Base-by-base conservation (phyloP, 345 rosid species). In the Nephelium lappaceum region DNA sequence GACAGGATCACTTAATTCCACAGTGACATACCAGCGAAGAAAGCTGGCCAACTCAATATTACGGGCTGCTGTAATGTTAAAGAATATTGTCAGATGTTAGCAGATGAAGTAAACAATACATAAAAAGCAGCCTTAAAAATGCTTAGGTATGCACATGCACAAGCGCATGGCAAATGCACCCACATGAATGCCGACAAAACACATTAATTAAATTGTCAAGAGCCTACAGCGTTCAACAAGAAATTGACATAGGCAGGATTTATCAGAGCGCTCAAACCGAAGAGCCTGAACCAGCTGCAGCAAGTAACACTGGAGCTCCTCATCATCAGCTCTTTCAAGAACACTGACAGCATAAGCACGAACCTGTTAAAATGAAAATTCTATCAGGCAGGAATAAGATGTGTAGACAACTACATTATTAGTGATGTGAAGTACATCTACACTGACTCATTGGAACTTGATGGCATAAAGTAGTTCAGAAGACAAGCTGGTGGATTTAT, bases 231-330 rank as follows among this genome's bases (percentile, higher is more conserved):
- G 93, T 76, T 93, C 94, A 74, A 96, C 95, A 70, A 96, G 97
- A 81, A 94, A 96, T 45, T 93, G 99, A 78, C 91, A 88, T 86
- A 96, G 99, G 42, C 94, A 83, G 80, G 99, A 96, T 89, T 91
- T 91, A 83, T 96, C 98, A 45, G 97, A 87, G 82, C 97, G 93
- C 83, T 96, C 99, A 89, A 96, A 96, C 72, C 95, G 92, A 80
- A 96, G 98, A 81, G 99, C 99, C 87, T 96, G 98, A 86, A 96
- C 99, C 85, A 96, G 81, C 83, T 96, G 98, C 85, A 96, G 97
- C 82, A 96, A 86, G 88, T 96, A 96, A 85, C 99, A 96, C 87
- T 93, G 95, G 69, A 96, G 97, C 80, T 96, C 99, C 81, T 92
- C 99, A 84, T 96, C 99, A 83, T 92, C 99, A 74, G 98, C 99